A percentile compares a stretch with the other conserved stretches of the same genome.
These are phyloP conservation scores for Tolypocladium inflatum DNA, from an alignment of 2,329 filamentous ascomycete genomes.

Conservation along the genomic window DNA sequence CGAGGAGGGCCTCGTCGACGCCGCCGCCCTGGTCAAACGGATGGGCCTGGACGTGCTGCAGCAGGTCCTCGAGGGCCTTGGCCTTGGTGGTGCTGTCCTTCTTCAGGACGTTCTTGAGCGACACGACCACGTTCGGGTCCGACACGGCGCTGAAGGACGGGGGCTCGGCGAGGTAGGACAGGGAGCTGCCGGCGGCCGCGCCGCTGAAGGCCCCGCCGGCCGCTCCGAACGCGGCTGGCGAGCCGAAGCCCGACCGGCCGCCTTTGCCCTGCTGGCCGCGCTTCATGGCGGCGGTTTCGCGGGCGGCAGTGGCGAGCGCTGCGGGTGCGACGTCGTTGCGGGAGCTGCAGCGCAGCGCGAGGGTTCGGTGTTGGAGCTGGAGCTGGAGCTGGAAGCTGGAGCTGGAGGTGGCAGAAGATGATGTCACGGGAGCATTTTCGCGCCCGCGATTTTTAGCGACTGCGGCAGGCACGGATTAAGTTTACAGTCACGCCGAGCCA, in stretches of 20 bases:
- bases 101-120: conserved; percentile 88
- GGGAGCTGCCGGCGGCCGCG: conserved; percentile 32
- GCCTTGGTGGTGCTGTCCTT: conserved; percentile 88
- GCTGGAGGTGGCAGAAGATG: not conserved
- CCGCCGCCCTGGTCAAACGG: conserved; percentile 46
- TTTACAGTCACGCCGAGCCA: not conserved
- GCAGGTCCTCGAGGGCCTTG: conserved; percentile 81
- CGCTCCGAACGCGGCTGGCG: not conserved
- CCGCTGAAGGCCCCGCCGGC: conserved; percentile 21
- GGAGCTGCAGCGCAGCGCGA: not conserved
- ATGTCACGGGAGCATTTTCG: not conserved
- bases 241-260: not conserved
- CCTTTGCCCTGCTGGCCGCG: conserved; percentile 1
- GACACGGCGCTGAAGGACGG: conserved; percentile 70
- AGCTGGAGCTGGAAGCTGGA: no score
- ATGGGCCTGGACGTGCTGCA: conserved; percentile 49
- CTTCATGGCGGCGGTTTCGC: conserved; percentile 1
- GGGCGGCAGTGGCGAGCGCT: not conserved
- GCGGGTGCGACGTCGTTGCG: not conserved
- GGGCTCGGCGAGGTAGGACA: conserved; percentile 84
- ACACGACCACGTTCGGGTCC: conserved; percentile 73
- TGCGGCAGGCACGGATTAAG: not conserved
- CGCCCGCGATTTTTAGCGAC: not conserved
- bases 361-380: not conserved
- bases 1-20: conserved; percentile 72